Percentiles rank a stretch among this genome's conserved stretches.
Conservation (phyloP, 179 eudicot genomes). For the Beta lomatogona region DNA sequence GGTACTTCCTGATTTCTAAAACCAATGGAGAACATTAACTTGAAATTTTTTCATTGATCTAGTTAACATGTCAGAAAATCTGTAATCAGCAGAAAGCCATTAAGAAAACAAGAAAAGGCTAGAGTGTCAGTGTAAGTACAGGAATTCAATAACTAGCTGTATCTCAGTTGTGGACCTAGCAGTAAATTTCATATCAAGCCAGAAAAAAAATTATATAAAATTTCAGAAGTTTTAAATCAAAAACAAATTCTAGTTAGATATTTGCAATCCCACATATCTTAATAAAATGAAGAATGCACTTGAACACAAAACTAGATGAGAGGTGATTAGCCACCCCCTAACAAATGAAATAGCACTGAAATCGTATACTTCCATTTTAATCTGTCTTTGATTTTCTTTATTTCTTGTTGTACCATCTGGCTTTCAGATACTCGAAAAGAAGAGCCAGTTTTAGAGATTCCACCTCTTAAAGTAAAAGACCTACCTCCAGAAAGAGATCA, state of each 20-base stretch:
- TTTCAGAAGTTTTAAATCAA: not conserved
- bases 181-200: not conserved
- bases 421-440: slow-evolving; percentile 41
- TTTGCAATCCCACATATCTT: not conserved
- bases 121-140: not conserved
- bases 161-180: not conserved
- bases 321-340: not conserved
- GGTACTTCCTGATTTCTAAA: slow-evolving; percentile 25
- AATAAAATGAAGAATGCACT: not conserved
- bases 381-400: not conserved
- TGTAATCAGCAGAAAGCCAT: not conserved
- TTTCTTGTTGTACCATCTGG: not conserved
- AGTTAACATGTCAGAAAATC: not conserved
- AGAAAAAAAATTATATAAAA: not conserved
- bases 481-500: slow-evolving; percentile 36
- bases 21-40: not conserved
- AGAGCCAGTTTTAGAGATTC: slow-evolving; percentile 48
- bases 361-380: not conserved
- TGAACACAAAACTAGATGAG: not conserved
- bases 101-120: not conserved
- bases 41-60: not conserved
- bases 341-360: not conserved
- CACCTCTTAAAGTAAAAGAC: slow-evolving; percentile 60
- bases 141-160: not conserved
- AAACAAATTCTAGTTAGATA: not conserved